Evolutionary conservation across 2,329 filamentous ascomycete species (phyloP).

Genomic region (Sclerotinia subarctica): DNA sequence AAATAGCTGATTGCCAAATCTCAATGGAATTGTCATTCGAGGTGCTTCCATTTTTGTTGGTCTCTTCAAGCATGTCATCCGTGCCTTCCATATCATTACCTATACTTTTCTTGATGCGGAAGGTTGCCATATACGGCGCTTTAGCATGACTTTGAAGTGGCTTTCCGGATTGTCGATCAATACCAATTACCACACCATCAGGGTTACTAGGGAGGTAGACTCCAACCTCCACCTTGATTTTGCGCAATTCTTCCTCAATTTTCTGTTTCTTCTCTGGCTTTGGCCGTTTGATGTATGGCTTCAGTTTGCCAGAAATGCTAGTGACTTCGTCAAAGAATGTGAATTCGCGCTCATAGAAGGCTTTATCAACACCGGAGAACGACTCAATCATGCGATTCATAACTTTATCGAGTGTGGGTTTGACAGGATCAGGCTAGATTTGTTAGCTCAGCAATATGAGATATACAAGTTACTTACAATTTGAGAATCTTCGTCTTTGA

Average conservation of each 20-base stretch:
- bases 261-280: conserved; percentile 99
- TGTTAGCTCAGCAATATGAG: conserved; percentile 22
- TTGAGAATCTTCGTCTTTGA: conserved; percentile 91
- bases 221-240: conserved; percentile 94
- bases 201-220: conserved; percentile 97
- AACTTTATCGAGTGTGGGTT: conserved; percentile 88
- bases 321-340: conserved; percentile 98
- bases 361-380: conserved; percentile 74
- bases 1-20: conserved; percentile 99
- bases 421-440: conserved; percentile 76
- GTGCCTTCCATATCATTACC: conserved; percentile 49
- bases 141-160: conserved; percentile 97
- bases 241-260: conserved; percentile 96
- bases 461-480: conserved; percentile 54
- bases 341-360: conserved; percentile 93
- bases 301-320: conserved; percentile 89
- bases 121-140: conserved; percentile 98
- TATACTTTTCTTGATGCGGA: conserved; percentile 85
- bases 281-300: conserved; percentile 83
- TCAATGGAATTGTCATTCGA: conserved; percentile 65
- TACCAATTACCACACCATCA: conserved; percentile 94
- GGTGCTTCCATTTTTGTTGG: conserved; percentile 41
- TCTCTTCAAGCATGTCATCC: conserved; percentile 51
- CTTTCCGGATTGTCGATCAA: conserved; percentile 96
- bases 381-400: conserved; percentile 78